phyloP scores from a whole-genome alignment of 2,329 filamentous ascomycete species.

The Arthrocladium fulminans region DNA sequence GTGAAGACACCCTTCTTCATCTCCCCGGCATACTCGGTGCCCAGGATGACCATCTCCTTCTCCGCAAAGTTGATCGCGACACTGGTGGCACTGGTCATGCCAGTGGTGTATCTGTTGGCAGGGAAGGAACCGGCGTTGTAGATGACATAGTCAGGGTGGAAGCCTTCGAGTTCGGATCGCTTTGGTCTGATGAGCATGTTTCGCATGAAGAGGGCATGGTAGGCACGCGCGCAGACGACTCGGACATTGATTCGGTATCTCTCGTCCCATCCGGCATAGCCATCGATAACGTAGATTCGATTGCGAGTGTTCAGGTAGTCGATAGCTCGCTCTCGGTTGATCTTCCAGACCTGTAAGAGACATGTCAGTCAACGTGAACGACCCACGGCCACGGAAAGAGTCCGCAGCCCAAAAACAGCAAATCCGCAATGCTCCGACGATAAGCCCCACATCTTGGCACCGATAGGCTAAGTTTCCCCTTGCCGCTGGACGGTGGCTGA shows the following conservation, averaged over 20 bases:
- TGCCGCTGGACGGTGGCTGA: background rate
- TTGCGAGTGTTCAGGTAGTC: conserved; percentile 99
- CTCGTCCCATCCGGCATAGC: conserved; percentile 96
- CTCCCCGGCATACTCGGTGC: conserved; percentile 95
- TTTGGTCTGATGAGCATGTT: conserved; percentile 98
- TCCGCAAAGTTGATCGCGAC: conserved; percentile 98
- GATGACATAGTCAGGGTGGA: conserved; percentile 99
- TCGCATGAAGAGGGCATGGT: conserved; percentile 99
- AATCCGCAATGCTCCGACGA: conserved; percentile 5
- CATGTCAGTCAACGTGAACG: conserved; percentile 10
- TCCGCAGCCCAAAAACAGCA: background rate
- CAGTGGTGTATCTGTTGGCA: conserved; percentile 93
- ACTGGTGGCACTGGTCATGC: conserved; percentile 97
- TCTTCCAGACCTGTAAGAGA: conserved; percentile 77
- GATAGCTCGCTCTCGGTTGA: conserved; percentile 96
- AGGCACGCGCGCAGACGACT: conserved; percentile 95
- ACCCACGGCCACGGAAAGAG: background rate
- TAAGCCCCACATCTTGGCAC: background rate
- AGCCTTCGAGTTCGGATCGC: conserved; percentile 85
- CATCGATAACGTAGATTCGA: conserved; percentile 97
- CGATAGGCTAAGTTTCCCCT: background rate
- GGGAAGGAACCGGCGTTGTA: conserved; percentile 99
- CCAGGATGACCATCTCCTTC: conserved; percentile 99
- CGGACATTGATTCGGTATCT: conserved; percentile 96
- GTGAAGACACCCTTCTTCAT: conserved; percentile 99